Conservation (phyloP, 2,329 filamentous ascomycete genomes). For the Stagonosporopsis chrysanthemi region DNA sequence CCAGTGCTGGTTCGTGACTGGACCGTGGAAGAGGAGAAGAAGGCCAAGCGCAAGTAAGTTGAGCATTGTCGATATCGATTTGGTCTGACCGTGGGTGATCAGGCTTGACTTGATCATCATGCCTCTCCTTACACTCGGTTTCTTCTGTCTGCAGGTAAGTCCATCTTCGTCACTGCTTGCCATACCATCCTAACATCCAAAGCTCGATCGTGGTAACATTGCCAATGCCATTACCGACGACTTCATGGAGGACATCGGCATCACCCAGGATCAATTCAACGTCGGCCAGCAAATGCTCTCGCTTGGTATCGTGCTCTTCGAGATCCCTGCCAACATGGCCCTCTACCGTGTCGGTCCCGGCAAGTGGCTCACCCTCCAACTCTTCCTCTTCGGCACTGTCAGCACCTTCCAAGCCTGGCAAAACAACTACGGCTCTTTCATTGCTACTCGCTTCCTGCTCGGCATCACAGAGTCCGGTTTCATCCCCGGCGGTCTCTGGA, state of each 20-base stretch:
- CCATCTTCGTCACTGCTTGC: not conserved
- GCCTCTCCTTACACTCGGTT: slow-evolving; percentile 44
- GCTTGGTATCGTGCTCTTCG: slow-evolving; percentile 73
- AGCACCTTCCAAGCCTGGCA: slow-evolving; percentile 73
- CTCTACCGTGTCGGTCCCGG: slow-evolving; percentile 48
- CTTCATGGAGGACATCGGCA: slow-evolving; percentile 35
- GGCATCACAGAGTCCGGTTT: slow-evolving; percentile 57
- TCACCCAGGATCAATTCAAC: slow-evolving; percentile 38
- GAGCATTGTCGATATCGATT: slow-evolving; percentile 1
- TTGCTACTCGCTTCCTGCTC: slow-evolving; percentile 48
- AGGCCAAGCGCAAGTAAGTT: slow-evolving; percentile 41
- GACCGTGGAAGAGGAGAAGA: slow-evolving; percentile 40
- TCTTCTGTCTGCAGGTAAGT: slow-evolving; percentile 40
- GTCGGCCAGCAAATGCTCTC: slow-evolving; percentile 67
- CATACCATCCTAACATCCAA: not conserved
- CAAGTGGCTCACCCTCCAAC: slow-evolving; percentile 51
- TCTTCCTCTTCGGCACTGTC: slow-evolving; percentile 52
- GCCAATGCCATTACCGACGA: slow-evolving; percentile 39
- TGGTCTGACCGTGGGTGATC: not conserved
- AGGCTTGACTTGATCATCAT: slow-evolving; percentile 37
- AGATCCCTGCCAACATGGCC: slow-evolving; percentile 52
- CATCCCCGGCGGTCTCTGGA: slow-evolving; percentile 68
- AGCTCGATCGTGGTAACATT: slow-evolving; percentile 55
- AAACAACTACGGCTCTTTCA: slow-evolving; percentile 51
- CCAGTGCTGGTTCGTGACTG: slow-evolving; percentile 27